These are phyloP conservation scores for Bondarzewia mesenterica DNA, from an alignment of 1,284 basidiomycete species.

Conservation along the genomic window DNA sequence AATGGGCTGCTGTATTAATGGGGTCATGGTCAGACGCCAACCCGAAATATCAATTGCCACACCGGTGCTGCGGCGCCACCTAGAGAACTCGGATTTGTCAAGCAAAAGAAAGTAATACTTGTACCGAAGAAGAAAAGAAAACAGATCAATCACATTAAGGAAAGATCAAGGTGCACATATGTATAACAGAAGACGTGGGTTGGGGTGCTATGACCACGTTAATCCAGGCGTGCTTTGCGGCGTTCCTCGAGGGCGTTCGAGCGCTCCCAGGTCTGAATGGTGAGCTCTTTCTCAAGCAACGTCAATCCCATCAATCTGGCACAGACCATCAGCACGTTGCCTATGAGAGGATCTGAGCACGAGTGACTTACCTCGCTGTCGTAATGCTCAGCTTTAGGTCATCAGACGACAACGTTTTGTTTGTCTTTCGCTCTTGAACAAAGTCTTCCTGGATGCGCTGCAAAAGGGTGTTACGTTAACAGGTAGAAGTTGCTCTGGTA, in stretches of 20 bases:
- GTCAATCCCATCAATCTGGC: conserved; percentile 20
- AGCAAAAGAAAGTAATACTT: too few relatives aligned
- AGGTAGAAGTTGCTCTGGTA: not conserved
- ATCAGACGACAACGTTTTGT: conserved; percentile 41
- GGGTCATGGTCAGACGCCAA: too few relatives aligned
- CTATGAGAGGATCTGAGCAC: not conserved
- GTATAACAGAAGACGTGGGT: too few relatives aligned
- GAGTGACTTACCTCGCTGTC: conserved; percentile 46
- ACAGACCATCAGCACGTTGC: not conserved
- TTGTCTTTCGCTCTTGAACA: conserved; percentile 47
- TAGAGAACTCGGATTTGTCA: too few relatives aligned
- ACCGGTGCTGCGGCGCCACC: too few relatives aligned
- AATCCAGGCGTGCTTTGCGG: conserved; percentile 19
- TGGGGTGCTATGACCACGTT: conserved; percentile 1
- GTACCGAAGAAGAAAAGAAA: too few relatives aligned
- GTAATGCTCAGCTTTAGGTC: conserved; percentile 58
- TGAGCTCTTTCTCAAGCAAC: conserved; percentile 25
- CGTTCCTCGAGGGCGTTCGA: conserved; percentile 29
- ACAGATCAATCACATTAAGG: too few relatives aligned
- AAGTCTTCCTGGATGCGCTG: conserved; percentile 73
- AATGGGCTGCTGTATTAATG: too few relatives aligned
- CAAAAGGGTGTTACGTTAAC: too few relatives aligned
- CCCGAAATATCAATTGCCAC: too few relatives aligned
- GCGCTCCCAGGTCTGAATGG: conserved; percentile 29
- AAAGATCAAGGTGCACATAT: too few relatives aligned